Conservation (phyloP, 331 rosid genomes). For the Rhamnella rubrinervis region DNA sequence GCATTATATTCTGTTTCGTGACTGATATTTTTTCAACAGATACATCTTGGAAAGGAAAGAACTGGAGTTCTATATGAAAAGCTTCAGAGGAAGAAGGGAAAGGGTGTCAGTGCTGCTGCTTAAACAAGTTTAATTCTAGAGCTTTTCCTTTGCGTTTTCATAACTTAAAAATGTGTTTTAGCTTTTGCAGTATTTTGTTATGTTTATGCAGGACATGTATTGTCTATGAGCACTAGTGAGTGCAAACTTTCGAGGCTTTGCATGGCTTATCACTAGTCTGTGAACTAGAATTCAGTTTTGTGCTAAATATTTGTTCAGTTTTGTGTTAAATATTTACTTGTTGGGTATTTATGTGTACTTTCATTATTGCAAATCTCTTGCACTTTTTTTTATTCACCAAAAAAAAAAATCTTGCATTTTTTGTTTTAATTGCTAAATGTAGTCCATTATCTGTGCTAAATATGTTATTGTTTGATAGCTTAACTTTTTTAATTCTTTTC, state of each 20-base stretch:
- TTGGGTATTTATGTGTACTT: background rate
- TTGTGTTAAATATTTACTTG: too few species aligned
- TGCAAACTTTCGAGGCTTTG: slow-evolving; percentile 5
- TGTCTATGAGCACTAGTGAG: slow-evolving; percentile 1
- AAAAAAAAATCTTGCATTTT: too few species aligned
- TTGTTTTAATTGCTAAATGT: background rate
- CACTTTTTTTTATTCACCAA: too few species aligned
- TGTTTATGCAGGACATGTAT: slow-evolving; percentile 4
- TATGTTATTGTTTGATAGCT: too few species aligned
- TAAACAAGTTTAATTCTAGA: slow-evolving; percentile 8
- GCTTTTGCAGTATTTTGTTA: background rate
- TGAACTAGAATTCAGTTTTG: slow-evolving; percentile 8
- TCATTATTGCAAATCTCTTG: background rate
- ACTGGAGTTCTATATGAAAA: slow-evolving; percentile 50
- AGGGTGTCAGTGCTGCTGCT: slow-evolving; percentile 31
- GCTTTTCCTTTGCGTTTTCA: background rate
- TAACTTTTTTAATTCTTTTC: too few species aligned
- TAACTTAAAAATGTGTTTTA: slow-evolving; percentile 2
- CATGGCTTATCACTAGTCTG: slow-evolving; percentile 9
- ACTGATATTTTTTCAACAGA: slow-evolving; percentile 10
- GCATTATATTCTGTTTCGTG: background rate
- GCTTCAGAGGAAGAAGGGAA: slow-evolving; percentile 49
- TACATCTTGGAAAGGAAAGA: slow-evolving; percentile 50
- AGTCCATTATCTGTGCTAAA: too few species aligned
- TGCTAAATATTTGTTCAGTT: too few species aligned